These are phyloP conservation scores for Chamaecyparis obtusa DNA, from an alignment of 75 land plant species.

Conservation along the genomic window DNA sequence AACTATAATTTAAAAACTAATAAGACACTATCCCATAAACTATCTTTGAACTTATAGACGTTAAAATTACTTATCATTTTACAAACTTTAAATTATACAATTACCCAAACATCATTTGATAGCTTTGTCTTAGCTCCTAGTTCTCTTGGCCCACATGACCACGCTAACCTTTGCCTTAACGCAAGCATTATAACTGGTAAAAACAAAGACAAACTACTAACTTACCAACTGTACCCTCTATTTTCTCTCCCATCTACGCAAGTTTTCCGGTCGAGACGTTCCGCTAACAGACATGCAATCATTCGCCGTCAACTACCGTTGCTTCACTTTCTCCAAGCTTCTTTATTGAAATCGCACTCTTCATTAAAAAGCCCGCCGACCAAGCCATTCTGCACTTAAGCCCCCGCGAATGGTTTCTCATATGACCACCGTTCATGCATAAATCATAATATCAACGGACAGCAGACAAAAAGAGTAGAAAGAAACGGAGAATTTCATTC, in stretches of 20 bases:
- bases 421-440: not conserved
- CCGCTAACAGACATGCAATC: not conserved
- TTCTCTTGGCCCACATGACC: too few relatives aligned
- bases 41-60: too few relatives aligned
- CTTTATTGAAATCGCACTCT: not conserved
- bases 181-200: not conserved
- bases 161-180: not conserved
- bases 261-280: not conserved
- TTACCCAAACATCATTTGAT: too few relatives aligned
- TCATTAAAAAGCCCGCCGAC: not conserved
- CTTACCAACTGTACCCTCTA: not conserved
- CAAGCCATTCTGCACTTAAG: not conserved
- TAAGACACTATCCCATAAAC: too few relatives aligned
- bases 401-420: not conserved
- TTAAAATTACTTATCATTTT: too few relatives aligned
- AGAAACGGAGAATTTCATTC: not conserved
- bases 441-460: not conserved
- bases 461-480: not conserved
- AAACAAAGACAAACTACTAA: not conserved
- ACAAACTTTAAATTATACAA: too few relatives aligned
- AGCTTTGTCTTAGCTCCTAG: too few relatives aligned
- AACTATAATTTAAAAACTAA: too few relatives aligned
- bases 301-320: slow-evolving; percentile 3
- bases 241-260: not conserved
- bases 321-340: not conserved